Evolutionary conservation across 345 rosid genomes (phyloP), one percentile per base, ranked within the genome.

Genomic region (Excoecaria agallocha): DNA sequence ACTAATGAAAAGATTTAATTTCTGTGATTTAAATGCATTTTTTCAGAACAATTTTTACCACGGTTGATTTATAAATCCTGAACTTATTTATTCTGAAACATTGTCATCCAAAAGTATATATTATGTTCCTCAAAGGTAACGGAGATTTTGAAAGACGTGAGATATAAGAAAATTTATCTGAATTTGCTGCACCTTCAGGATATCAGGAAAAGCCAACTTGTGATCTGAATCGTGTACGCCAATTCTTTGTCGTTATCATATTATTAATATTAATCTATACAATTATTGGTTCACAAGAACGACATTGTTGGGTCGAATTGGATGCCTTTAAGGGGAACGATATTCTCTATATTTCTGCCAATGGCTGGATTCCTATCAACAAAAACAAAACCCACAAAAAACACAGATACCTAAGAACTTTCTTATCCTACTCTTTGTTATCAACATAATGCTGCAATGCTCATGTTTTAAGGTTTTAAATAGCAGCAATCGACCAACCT

Each of bases 391-490:
- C 22, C n/a, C 41, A 24, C 10, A 25, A 67, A 58, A 67, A 48
- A 10, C 3, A 35, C 4, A n/a, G 20, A 65, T 1, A 65, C 38
- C 5, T 45, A 66, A 45, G 69, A 46, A 49, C 16, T 15, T 3
- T 24, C 39, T 67, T 7, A 48, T 67, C 22, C 20, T 4, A 49
- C 6, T 2, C 70, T 37, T 67, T 24, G 70, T 67, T 49, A 67
- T 48, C 56, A 16, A 67, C 70, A 57, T 5, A 67, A 19, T 24
- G 70, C 20, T n/a, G 17, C 56, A 67, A 48, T 67, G 69, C 20
- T 1, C 25, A 20, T 22, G 56, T 37, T 67, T 49, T 30, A 13
- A 12, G 57, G 70, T 67, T 67, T 67, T 67, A 58, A 59, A 45
- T 45, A 57, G 25, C 39, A 71, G 66, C 49, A 17, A 71, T 45